These are phyloP conservation scores for Angophora floribunda DNA, from an alignment of 345 rosid species.

Conservation along the genomic window DNA sequence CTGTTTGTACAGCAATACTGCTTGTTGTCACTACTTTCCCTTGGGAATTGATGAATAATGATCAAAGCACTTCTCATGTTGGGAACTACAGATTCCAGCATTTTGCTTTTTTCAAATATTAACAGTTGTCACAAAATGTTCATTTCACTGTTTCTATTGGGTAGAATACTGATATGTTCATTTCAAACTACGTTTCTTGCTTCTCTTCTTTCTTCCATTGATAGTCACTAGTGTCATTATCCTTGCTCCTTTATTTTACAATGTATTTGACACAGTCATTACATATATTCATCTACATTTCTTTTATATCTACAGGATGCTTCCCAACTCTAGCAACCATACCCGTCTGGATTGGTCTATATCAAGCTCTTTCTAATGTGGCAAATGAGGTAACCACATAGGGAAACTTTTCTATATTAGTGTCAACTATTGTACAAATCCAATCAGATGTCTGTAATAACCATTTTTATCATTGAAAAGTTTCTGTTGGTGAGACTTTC, in stretches of 20 bases:
- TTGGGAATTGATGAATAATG: not conserved
- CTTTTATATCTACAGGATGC: constrained; percentile 46
- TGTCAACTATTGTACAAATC: not conserved
- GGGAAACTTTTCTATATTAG: not conserved
- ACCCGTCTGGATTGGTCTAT: constrained; percentile 97
- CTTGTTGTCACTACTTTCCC: not conserved
- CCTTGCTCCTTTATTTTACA: not conserved
- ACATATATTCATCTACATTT: not conserved
- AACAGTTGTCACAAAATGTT: not conserved
- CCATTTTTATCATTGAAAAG: not conserved
- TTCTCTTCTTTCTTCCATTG: not conserved
- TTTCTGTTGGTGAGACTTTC: not conserved
- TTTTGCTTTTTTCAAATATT: not conserved
- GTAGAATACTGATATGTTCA: not conserved
- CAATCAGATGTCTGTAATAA: not conserved
- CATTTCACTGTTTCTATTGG: not conserved
- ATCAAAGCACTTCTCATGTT: not conserved
- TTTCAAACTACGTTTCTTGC: not conserved
- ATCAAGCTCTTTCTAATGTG: constrained; percentile 97
- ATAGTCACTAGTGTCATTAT: not conserved
- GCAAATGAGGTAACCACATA: constrained; percentile 73
- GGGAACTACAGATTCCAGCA: not conserved
- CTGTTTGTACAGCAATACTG: not conserved
- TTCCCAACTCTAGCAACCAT: constrained; percentile 87
- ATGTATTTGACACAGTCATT: not conserved